Conservation (phyloP, 768 basidiomycete species). For the Punctularia strigosozonata region DNA sequence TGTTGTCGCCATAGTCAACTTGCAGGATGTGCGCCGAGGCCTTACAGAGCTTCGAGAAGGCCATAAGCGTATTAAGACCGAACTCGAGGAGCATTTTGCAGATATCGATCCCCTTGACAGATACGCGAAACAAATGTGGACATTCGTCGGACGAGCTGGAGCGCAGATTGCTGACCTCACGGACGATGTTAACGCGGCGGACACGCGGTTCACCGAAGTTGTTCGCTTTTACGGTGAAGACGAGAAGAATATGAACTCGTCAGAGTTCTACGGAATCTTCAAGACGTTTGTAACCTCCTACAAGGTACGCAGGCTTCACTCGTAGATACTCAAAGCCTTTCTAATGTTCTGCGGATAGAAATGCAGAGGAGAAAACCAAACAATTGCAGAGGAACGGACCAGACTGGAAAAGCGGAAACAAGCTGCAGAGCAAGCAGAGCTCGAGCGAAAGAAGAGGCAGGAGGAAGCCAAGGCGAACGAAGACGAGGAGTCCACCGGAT, state of each 20-base stretch:
- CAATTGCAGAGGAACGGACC: conserved; percentile 55
- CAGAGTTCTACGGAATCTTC: conserved; percentile 95
- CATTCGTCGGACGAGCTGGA: conserved; percentile 68
- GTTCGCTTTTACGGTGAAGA: conserved; percentile 92
- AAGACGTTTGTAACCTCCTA: conserved; percentile 95
- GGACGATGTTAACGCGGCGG: conserved; percentile 82
- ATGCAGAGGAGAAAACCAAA: conserved; percentile 76
- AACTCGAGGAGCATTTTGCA: conserved; percentile 70
- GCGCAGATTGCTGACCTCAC: conserved; percentile 70
- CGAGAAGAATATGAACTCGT: conserved; percentile 70
- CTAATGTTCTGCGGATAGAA: conserved; percentile 37
- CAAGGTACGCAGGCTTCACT: conserved; percentile 34
- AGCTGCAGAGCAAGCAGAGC: conserved; percentile 50
- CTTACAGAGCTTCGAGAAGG: conserved; percentile 63
- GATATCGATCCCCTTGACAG: conserved; percentile 60
- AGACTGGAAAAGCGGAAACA: conserved; percentile 61
- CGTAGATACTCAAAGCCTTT: not conserved
- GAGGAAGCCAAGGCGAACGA: conserved; percentile 30
- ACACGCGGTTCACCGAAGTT: conserved; percentile 73
- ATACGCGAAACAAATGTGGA: conserved; percentile 89
- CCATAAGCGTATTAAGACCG: conserved; percentile 68
- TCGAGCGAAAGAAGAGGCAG: conserved; percentile 37
- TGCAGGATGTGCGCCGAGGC: conserved; percentile 75
- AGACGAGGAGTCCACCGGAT: conserved; percentile 40
- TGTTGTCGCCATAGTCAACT: conserved; percentile 45